Base-by-base conservation (phyloP, 768 basidiomycete species). In the Mycena pura region DNA sequence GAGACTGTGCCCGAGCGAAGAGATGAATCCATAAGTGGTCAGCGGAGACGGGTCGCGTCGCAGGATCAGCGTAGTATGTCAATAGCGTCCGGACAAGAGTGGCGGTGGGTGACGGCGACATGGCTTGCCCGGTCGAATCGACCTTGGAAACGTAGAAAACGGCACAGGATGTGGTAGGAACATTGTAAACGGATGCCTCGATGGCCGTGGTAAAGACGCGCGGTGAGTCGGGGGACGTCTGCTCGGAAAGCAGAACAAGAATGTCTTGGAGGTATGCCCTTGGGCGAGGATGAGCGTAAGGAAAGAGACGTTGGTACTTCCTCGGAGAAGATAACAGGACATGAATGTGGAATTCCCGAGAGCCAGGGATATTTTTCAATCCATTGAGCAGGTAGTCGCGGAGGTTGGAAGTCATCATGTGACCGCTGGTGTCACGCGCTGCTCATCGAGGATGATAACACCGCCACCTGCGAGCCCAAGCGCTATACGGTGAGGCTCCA, bases 141-240 rank as follows among this genome's bases (percentile, higher is more conserved):
- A 97, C 88, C 77, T 99, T 99, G 47, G 93, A 92, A 50, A 99
- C 81, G 73, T 99, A 97, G 29, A 99, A 74, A 31, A 98, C 83
- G 3, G 86, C 86, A 55, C 84, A 84, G 2, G 81, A 79, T 2
- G 92, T 89, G 5, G 84, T 65, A 3, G 93, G 90, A 48, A 96
- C 70, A 46, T 84, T 83, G 80, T 93, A 96, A 25, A 95, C 73
- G 36, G 75, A 82, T 0, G 86, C 91, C 72, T 96, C 93, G 60
- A 97, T 82, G n/a, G 85, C 95, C 4, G 88, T 82, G 29, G 93
- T 87, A 51, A 95, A 80, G 1, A 92, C 79, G 22, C 84, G 82
- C 5, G 83, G 81, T 0, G 81, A 69, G 51, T 81, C 83, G 17
- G 77, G 76, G 15, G 72, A 71, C 2, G 79, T 40, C 67, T 89